Percentiles rank a stretch among this genome's conserved stretches.
These are phyloP conservation scores for Trypanosoma avium DNA, from an alignment of 208 protist genomes.

Conservation along the genomic window DNA sequence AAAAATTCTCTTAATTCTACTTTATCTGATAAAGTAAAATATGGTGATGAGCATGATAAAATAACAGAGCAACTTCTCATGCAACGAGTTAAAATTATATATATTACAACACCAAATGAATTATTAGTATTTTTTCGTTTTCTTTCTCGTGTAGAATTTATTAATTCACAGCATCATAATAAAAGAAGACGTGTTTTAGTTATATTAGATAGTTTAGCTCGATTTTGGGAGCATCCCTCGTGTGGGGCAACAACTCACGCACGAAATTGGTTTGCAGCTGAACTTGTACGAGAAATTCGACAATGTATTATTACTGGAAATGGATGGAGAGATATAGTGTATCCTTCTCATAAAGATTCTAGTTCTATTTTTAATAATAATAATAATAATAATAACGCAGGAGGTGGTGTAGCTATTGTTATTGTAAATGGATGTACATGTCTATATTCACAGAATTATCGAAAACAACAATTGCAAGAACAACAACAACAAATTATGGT, in stretches of 20 bases:
- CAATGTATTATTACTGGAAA: conserved; percentile 19
- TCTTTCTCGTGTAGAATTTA: conserved; percentile 16
- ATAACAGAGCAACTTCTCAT: too few species aligned
- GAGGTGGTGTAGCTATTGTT: conserved; percentile 17
- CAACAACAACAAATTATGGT: background rate
- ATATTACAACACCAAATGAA: conserved; percentile 21
- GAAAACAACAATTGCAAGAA: background rate
- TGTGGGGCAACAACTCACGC: conserved; percentile 14
- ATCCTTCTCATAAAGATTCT: too few species aligned
- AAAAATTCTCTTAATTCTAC: background rate
- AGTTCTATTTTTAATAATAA: too few species aligned
- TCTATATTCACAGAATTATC: background rate
- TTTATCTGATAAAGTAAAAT: background rate
- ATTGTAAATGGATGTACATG: conserved; percentile 24
- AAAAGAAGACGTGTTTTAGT: conserved; percentile 13
- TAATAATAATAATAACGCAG: background rate
- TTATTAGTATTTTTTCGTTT: conserved; percentile 24
- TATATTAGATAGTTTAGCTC: conserved; percentile 17
- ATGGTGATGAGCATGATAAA: background rate
- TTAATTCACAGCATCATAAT: background rate
- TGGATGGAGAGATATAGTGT: conserved; percentile 7
- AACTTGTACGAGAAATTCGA: conserved; percentile 20
- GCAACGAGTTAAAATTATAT: conserved; percentile 17
- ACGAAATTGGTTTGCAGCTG: conserved; percentile 26
- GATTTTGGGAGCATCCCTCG: conserved; percentile 20